Base-by-base conservation (phyloP, 192 early-diverging fungal genomes). In the Bifiguratus adelaidae region DNA sequence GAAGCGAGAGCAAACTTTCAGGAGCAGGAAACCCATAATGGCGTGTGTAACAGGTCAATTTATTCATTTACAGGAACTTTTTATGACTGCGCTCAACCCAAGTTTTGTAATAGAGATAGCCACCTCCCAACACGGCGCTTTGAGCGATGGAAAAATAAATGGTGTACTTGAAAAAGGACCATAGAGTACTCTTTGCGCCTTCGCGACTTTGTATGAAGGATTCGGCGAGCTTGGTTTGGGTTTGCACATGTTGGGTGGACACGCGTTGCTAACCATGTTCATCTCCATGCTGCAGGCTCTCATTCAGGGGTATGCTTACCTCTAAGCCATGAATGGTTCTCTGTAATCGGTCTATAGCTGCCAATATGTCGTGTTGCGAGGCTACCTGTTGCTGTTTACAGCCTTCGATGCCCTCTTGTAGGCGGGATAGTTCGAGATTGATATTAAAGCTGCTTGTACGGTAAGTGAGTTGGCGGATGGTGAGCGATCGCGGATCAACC, bases 41-140 rank as follows among this genome's bases (percentile, higher is more conserved):
- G n/a, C n/a, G n/a, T n/a, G n/a, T n/a, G n/a, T n/a, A n/a, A n/a
- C n/a, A n/a, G n/a, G n/a, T n/a, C n/a, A n/a, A n/a, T n/a, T n/a
- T n/a, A n/a, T 20, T 18, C 11, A 41, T 7, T 41, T 50, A 62
- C 7, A 62, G 30, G 21, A 52, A 62, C 30, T 62, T 62, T 40
- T 62, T 62, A 16, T 55, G 44, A 37, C 56, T 62, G 13, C 34
- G 24, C 34, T 62, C 53, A 15, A 62, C 45, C 8, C 60, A 53
- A 16, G 52, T 16, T 32, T 62, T 62, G 36, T 47, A 62, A 41
- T 62, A 62, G 23, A 36, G 28, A 34, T 56, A 62, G 1, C 13
- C 49, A 0, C 44, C 60, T 15, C 42, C 32, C 29, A 41, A 52
- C 26, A 50, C 30, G 0, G 48, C 11, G 11, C 34, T 42, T 24